phyloP scores from a whole-genome alignment of 2,329 filamentous ascomycete species.

The Geosmithia morbida region DNA sequence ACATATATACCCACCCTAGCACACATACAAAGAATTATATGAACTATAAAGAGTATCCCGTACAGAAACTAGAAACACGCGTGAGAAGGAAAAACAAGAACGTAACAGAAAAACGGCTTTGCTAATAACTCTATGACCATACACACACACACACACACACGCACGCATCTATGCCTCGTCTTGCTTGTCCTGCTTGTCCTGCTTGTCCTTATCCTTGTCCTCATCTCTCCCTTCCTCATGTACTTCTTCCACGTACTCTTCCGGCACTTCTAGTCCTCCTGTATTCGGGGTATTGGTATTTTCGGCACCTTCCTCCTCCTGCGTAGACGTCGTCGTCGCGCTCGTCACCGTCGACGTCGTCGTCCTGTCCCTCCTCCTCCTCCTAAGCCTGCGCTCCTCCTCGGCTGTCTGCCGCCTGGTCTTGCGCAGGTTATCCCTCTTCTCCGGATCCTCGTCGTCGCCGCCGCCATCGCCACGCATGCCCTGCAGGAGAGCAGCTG shows the following conservation, averaged over 20 bases:
- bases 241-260: slow-evolving; percentile 1
- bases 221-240: slow-evolving; percentile 3
- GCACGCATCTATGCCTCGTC: not conserved
- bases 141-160: not conserved
- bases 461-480: slow-evolving; percentile 56
- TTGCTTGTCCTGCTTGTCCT: not conserved
- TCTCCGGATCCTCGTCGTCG: slow-evolving; percentile 31
- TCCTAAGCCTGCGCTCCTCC: slow-evolving; percentile 55
- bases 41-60: not conserved
- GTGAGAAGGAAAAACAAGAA: no score
- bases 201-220: slow-evolving; percentile 6
- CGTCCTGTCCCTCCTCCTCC: slow-evolving; percentile 50
- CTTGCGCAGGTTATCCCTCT: slow-evolving; percentile 46
- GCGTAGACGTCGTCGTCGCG: slow-evolving; percentile 9
- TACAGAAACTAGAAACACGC: not conserved
- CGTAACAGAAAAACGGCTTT: no score
- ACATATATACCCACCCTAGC: not conserved
- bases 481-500: slow-evolving; percentile 70
- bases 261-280: not conserved
- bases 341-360: slow-evolving; percentile 20
- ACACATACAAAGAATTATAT: not conserved
- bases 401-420: slow-evolving; percentile 58
- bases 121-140: not conserved
- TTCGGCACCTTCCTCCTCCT: slow-evolving; percentile 4
- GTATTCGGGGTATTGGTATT: slow-evolving; percentile 2